Conservation (phyloP, 2,329 filamentous ascomycete genomes). For the Lecanosticta acicola region DNA sequence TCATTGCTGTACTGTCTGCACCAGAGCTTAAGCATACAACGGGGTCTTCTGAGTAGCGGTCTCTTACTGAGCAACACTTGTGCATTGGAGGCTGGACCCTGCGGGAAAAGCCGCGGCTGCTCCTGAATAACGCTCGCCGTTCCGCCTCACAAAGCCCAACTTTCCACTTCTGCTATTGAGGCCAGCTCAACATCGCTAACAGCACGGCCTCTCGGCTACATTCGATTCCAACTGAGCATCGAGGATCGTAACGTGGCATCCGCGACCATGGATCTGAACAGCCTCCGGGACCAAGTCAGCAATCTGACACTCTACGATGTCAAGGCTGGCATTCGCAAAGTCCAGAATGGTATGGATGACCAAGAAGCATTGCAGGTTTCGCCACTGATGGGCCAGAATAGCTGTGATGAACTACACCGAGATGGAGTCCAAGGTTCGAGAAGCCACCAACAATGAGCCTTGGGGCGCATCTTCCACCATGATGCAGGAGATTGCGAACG, state of each 20-base stretch:
- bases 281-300: constrained; percentile 77
- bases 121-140: neutral
- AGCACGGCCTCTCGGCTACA: neutral
- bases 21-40: too few species aligned
- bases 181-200: too few species aligned
- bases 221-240: neutral
- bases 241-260: neutral
- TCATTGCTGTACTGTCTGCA: too few species aligned
- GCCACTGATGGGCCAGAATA: constrained; percentile 34
- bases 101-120: constrained; percentile 1
- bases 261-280: constrained; percentile 73
- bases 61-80: too few species aligned
- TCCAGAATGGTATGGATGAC: constrained; percentile 75
- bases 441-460: constrained; percentile 98
- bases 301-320: constrained; percentile 92
- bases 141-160: neutral
- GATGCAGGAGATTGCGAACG: constrained; percentile 98
- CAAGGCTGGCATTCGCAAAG: constrained; percentile 90
- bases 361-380: neutral
- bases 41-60: too few species aligned
- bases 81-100: too few species aligned
- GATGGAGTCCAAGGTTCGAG: constrained; percentile 80
- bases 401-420: constrained; percentile 98
- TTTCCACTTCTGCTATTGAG: too few species aligned
- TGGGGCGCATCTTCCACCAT: constrained; percentile 80